phyloP scores from a whole-genome alignment of 2,329 filamentous ascomycete species.

The Microsporum audouinii region DNA sequence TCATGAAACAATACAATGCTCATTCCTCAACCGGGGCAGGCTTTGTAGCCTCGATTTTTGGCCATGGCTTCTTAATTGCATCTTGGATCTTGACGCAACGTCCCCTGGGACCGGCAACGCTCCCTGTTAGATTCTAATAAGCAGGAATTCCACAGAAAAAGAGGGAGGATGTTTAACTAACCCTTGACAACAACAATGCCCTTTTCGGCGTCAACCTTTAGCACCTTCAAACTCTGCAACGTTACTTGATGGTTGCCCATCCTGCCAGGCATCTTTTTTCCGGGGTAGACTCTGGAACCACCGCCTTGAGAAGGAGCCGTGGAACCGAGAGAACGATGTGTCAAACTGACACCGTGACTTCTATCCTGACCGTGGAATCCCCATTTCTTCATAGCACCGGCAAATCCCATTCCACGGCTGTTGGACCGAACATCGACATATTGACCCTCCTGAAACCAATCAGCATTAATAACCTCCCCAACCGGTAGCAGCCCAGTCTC shows the following conservation, averaged over 20 bases:
- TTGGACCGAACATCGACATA: constrained; percentile 75
- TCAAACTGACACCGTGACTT: constrained; percentile 89
- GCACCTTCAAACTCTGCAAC: constrained; percentile 77
- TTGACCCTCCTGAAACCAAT: constrained; percentile 85
- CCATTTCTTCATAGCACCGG: constrained; percentile 94
- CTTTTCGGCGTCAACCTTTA: constrained; percentile 76
- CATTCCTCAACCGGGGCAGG: background rate
- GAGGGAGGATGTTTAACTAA: constrained; percentile 23
- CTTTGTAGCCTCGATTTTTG: constrained; percentile 31
- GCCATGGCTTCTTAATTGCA: constrained; percentile 76
- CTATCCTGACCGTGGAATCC: constrained; percentile 81
- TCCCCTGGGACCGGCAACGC: constrained; percentile 79
- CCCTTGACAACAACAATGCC: constrained; percentile 84
- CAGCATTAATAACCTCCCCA: constrained; percentile 65
- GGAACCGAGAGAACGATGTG: constrained; percentile 85
- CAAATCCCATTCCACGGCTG: constrained; percentile 82
- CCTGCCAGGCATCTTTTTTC: constrained; percentile 94
- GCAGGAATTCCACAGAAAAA: background rate
- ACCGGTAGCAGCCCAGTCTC: constrained; percentile 62
- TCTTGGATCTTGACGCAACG: constrained; percentile 77
- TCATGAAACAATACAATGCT: constrained; percentile 2
- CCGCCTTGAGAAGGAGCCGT: constrained; percentile 80
- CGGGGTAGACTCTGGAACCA: constrained; percentile 82
- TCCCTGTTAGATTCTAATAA: constrained; percentile 33
- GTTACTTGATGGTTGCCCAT: constrained; percentile 89